A percentile compares a stretch with the other conserved stretches of the same genome.
phyloP scores from a whole-genome alignment of 441 rosid genomes.

The Arabidopsis hybrid region DNA sequence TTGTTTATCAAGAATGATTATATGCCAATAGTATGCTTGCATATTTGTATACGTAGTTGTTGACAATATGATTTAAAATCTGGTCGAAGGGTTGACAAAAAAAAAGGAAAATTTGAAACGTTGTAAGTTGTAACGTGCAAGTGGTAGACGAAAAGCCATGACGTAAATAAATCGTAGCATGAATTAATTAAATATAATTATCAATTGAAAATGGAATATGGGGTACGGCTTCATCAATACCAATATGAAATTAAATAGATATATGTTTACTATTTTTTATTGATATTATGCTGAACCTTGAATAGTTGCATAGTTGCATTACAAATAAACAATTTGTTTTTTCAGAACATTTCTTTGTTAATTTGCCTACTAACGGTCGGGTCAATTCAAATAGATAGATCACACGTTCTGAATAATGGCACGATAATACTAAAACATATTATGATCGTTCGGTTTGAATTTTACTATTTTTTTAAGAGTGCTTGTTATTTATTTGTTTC shows the following conservation, averaged over 20 bases:
- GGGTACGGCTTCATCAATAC: conserved; percentile 17
- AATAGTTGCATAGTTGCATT: conserved; percentile 25
- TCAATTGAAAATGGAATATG: conserved; percentile 17
- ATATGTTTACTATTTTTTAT: conserved; percentile 2
- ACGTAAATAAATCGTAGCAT: conserved; percentile 31
- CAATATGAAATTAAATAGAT: neutral
- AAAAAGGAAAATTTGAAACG: neutral
- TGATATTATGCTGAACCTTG: conserved; percentile 5
- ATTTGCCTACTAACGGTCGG: conserved; percentile 43
- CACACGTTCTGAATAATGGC: conserved; percentile 33
- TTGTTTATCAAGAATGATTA: neutral
- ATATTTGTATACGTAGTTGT: neutral
- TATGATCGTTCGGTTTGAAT: neutral
- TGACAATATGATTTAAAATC: neutral
- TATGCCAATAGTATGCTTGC: neutral
- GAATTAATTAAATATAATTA: neutral
- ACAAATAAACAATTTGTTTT: neutral
- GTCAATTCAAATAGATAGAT: conserved; percentile 41
- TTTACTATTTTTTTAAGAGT: neutral
- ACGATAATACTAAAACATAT: conserved; percentile 15
- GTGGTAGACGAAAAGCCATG: conserved; percentile 27
- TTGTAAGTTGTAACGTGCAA: conserved; percentile 38
- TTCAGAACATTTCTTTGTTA: conserved; percentile 4
- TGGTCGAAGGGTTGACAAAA: conserved; percentile 19
- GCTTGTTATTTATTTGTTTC: conserved; percentile 13